phyloP scores from a whole-genome alignment of 768 basidiomycete genomes.

The Chiua virens region DNA sequence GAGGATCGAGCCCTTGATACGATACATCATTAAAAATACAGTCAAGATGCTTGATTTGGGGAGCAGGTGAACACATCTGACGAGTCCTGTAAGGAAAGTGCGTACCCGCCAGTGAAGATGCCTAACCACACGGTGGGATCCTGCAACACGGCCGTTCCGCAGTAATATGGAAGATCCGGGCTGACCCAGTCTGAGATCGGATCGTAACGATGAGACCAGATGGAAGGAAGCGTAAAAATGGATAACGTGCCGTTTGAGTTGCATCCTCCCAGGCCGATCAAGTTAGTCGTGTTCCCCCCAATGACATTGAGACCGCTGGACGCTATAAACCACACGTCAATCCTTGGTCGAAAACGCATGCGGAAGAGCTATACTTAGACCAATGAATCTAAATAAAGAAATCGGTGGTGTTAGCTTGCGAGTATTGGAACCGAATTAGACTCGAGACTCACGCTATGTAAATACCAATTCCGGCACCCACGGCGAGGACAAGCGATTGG shows the following conservation, averaged over 20 bases:
- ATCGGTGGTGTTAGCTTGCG: neutral
- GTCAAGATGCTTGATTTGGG: slow-evolving; percentile 58
- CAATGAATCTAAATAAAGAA: slow-evolving; percentile 57
- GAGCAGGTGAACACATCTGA: slow-evolving; percentile 2
- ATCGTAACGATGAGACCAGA: slow-evolving; percentile 8
- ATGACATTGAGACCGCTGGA: slow-evolving; percentile 70
- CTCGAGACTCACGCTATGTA: slow-evolving; percentile 70
- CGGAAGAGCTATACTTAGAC: slow-evolving; percentile 50
- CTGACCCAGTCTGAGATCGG: slow-evolving; percentile 41
- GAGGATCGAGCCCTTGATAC: slow-evolving; percentile 78
- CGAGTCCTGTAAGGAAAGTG: neutral
- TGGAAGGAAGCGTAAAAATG: neutral
- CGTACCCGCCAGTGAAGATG: slow-evolving; percentile 78
- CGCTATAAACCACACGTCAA: slow-evolving; percentile 38
- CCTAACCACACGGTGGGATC: slow-evolving; percentile 88
- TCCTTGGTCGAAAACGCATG: neutral
- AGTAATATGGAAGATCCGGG: slow-evolving; percentile 54
- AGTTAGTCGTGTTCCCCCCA: slow-evolving; percentile 67
- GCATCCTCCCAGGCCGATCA: slow-evolving; percentile 80
- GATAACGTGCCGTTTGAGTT: slow-evolving; percentile 41
- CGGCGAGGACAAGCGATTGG: slow-evolving; percentile 79
- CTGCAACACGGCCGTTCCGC: slow-evolving; percentile 60
- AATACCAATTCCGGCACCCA: slow-evolving; percentile 84
- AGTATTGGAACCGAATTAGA: slow-evolving; percentile 2
- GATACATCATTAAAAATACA: slow-evolving; percentile 79